Base-by-base conservation (phyloP, 2,329 filamentous ascomycete genomes). In the Grosmannia clavigera region DNA sequence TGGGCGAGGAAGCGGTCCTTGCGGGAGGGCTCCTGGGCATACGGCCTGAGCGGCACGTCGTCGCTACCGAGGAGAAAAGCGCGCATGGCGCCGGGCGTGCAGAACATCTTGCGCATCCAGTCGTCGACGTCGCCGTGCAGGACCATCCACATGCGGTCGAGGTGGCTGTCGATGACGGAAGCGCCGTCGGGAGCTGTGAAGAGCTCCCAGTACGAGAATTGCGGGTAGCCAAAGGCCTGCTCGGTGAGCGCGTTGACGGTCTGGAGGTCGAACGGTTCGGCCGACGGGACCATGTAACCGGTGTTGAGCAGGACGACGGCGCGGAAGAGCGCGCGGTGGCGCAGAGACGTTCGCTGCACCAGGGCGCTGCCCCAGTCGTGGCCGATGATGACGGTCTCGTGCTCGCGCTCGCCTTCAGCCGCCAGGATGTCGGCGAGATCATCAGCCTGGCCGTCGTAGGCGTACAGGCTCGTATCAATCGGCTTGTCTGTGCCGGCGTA, bases 291-390 rank as follows among this genome's bases (percentile, higher is more conserved):
- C 11, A 64, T 60, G 66, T 80, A 80, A 11, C 71, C 62, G 4
- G 76, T 69, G 60, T 73, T 77, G 22, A 79, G 60, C 61, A 77
- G 68, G 7, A 73, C 66, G 1, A 79, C 64, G n/a, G 73, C 76
- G 5, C 66, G 55, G 6, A 77, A 72, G 14, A 74, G 70, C 2
- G 72, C 66, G 0, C 72, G 74, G 58, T 74, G 65, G 62, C 72
- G 73, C 55, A 75, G 70, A 64, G 74, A 77, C 16, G 78, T 61
- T 16, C 75, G 70, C 58, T 73, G 70, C 0, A 73, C 71, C 12
- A 74, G 62, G 9, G 59, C 62, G 19, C 72, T 71, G 48, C 78
- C 78, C 77, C 76, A 80, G 65, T 81, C 78, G 62, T 80, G 78
- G 52, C 77, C 78, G 38, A 79, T 68, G 3, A 74, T 70, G 59